Base-by-base conservation (phyloP, 2,329 filamentous ascomycete genomes). In the Podosphaera aphanis region DNA sequence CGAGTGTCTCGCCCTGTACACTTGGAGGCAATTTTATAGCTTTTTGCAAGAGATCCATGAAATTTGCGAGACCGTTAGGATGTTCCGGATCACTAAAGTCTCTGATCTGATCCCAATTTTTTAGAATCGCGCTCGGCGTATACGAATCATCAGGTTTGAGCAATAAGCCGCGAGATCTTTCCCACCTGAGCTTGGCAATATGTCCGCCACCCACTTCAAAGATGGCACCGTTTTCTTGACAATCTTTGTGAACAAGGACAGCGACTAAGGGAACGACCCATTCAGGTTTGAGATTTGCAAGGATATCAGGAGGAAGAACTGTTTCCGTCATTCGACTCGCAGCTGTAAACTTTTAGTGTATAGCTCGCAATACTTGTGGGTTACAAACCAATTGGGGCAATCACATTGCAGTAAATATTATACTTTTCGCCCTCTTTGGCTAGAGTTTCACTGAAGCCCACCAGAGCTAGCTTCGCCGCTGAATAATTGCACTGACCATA, bases 401-500 rank as follows among this genome's bases (percentile, higher is more conserved):
- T 92, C 56, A 83, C 83, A 64, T 98, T 98, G 68, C 71, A 76
- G 57, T 93, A 66, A 55, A 98, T 95, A 71, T 95, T 95, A 69
- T 98, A 98, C 67, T 95, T 95, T 60, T 74, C 69, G 53, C 90
- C 90, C 68, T 98, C 90, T 71, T 95, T 95, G 49, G 90, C 90
- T 51, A 98, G 72, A 3, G 90, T 94, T 71, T 98, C 88, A 35
- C 86, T 94, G 68, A 95, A 95, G 54, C 88, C 90, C 50, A 98
- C 85, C 67, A 93, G 77, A 52, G 83, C 82, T 52, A 95, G 72
- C 70, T 95, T 98, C 59, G 90, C 90, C 49, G 90, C 86, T 46
- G 88, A 93, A 67, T 98, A 98, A 66, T 94, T 95, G 62, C 78
- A 75, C 68, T 95, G 88, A 53, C 88, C 90, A 59, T 94, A 95